Evolutionary conservation across 75 land plant species (phyloP), one percentile per base, ranked within the genome.

Genomic region (Pinus albicaulis): DNA sequence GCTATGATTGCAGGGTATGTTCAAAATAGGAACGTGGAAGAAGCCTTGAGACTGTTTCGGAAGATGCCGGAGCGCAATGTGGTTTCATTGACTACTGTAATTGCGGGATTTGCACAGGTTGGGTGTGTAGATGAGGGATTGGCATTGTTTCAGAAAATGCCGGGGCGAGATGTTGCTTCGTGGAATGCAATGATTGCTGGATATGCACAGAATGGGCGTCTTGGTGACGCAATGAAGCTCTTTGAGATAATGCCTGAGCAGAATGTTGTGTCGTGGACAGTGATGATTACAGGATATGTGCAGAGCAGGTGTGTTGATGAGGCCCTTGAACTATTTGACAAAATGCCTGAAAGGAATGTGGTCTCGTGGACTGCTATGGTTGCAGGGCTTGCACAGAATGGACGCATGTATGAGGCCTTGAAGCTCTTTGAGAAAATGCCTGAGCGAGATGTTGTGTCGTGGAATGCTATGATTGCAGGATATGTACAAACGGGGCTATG

Each of bases 331-430:
- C 23, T 84, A 55, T 84, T 86, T 64, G 75, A 77, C 52, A 72
- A 26, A 68, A 77, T 85, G 76, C 59, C 78, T 15, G 7, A 52
- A 2, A 78, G 65, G 25, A 76, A 83, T 64, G 25, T 38, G 10
- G 84, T 78, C 13, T 74, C 81, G 0, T 85, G 87, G 87, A 82
- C 75, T 52, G 57, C 84, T 5, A 63, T 85, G 70, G 78, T 85
- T 28, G n/a, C 90, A 63, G 90, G 92, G 72, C 88, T 85, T 75
- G 84, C 90, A 14, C 88, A 88, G 75, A 82, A 82, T 68, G 66
- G 79, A 14, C 63, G 55, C 16, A 74, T 84, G 0, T 79, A 79
- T 20, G 83, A 88, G 58, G 92, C 90, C 1, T 31, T 88, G 57
- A 55, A 69, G 24, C 59, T 85, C 71, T 88, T 88, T 61, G 59